Conservation (phyloP, 495 filamentous ascomycete genomes). For the Hypoxylon rickii region DNA sequence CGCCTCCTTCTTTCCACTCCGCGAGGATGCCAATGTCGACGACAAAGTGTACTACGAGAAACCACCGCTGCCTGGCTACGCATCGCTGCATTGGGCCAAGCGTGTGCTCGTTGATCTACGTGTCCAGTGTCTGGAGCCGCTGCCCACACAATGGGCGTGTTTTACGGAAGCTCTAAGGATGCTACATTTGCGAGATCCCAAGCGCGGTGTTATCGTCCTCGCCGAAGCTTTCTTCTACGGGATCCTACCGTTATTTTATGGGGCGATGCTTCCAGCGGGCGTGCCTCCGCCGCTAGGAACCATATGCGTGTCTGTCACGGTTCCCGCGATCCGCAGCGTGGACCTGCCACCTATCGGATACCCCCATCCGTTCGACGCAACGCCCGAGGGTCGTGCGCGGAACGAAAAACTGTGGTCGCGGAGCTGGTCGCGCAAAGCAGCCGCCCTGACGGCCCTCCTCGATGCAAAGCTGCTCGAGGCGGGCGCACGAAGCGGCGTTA, state of each 20-base stretch:
- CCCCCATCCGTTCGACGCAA: slow-evolving; percentile 24
- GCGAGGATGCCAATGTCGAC: slow-evolving; percentile 36
- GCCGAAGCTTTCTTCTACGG: slow-evolving; percentile 39
- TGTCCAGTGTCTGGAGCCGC: slow-evolving; percentile 26
- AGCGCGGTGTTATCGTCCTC: slow-evolving; percentile 36
- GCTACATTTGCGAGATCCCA: slow-evolving; percentile 25
- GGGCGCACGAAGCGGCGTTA: slow-evolving; percentile 5
- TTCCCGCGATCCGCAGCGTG: slow-evolving; percentile 39
- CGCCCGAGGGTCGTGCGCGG: slow-evolving; percentile 15
- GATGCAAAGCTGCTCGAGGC: slow-evolving; percentile 19
- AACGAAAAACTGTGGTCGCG: slow-evolving; percentile 26
- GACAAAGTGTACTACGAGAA: slow-evolving; percentile 26
- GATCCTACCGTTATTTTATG: slow-evolving; percentile 32
- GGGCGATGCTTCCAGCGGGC: slow-evolving; percentile 24
- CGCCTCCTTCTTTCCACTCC: slow-evolving; percentile 39
- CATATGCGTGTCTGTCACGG: slow-evolving; percentile 17
- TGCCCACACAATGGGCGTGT: slow-evolving; percentile 35
- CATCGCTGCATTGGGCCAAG: slow-evolving; percentile 18
- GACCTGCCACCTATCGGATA: slow-evolving; percentile 32
- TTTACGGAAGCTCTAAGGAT: slow-evolving; percentile 27
- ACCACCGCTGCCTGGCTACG: slow-evolving; percentile 11
- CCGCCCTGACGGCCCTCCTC: slow-evolving; percentile 14
- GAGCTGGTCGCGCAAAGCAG: slow-evolving; percentile 20
- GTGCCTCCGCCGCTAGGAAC: slow-evolving; percentile 25
- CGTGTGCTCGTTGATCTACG: slow-evolving; percentile 32